phyloP scores from a whole-genome alignment of 176 grass and related monocot genomes.

The Ampelocalamus luodianensis region DNA sequence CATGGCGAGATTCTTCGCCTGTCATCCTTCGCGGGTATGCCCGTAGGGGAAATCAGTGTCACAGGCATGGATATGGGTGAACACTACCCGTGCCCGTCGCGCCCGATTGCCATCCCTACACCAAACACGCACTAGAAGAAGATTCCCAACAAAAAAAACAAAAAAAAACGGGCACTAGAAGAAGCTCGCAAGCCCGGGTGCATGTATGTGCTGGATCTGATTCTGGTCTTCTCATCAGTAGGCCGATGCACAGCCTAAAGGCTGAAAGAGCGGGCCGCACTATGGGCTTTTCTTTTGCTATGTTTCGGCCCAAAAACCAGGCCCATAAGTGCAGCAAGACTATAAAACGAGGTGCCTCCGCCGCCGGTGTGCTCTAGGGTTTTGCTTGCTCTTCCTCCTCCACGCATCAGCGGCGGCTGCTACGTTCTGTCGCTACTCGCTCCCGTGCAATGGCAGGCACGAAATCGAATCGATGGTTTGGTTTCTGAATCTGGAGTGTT shows the following conservation, averaged over 20 bases:
- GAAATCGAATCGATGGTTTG: not conserved
- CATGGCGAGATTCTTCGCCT: too few species aligned
- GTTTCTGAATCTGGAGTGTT: not conserved
- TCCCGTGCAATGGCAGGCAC: not conserved
- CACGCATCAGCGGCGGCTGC: not conserved
- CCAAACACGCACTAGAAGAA: too few species aligned
- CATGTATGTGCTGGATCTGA: not conserved
- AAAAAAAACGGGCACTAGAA: too few species aligned
- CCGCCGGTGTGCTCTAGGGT: not conserved
- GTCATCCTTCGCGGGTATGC: too few species aligned
- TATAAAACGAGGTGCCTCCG: not conserved
- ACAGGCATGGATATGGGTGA: too few species aligned
- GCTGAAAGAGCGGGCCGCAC: not conserved
- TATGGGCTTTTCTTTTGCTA: not conserved
- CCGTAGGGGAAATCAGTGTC: too few species aligned
- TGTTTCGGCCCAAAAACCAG: accelerated
- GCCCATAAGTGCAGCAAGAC: not conserved
- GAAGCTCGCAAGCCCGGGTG: not conserved
- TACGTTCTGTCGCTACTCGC: not conserved
- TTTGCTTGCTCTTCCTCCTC: not conserved
- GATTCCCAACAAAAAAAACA: too few species aligned
- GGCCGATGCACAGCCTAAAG: not conserved
- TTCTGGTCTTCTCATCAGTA: not conserved
- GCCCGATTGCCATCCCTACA: too few species aligned
- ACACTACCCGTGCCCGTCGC: too few species aligned